Conservation (phyloP, 1,284 basidiomycete species). For the Tremellales sp. region DNA sequence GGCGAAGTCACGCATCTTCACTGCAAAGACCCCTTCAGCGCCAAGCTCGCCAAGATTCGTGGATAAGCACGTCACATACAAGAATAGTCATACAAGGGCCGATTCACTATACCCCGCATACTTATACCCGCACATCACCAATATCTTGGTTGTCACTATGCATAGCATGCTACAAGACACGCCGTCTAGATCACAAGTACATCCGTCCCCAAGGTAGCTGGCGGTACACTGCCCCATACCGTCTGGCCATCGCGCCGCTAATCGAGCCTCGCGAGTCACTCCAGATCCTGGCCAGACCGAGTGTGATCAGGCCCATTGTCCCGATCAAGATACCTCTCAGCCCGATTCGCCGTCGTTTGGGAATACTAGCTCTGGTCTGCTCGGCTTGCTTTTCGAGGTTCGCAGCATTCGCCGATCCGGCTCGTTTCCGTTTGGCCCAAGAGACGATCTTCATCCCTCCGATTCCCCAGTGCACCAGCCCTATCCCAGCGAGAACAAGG, state of each 20-base stretch:
- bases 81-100: no score
- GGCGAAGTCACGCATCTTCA: constrained; percentile 93
- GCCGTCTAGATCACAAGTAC: neutral
- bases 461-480: constrained; percentile 26
- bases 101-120: no score
- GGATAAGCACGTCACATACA: constrained; percentile 4
- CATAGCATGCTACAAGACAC: no score
- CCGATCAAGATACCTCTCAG: constrained; percentile 23
- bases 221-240: constrained; percentile 33
- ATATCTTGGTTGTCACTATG: no score
- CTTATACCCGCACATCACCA: no score
- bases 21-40: constrained; percentile 76
- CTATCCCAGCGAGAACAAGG: constrained; percentile 21
- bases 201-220: constrained; percentile 18
- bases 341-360: constrained; percentile 14
- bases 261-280: constrained; percentile 17
- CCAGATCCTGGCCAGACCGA: constrained; percentile 30
- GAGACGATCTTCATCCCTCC: constrained; percentile 35
- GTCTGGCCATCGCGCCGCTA: constrained; percentile 16
- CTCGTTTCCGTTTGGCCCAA: constrained; percentile 24
- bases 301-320: constrained; percentile 22
- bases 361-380: constrained; percentile 1
- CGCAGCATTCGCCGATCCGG: neutral
- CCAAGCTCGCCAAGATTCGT: constrained; percentile 24
- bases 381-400: neutral